Evolutionary conservation across 495 filamentous ascomycete genomes (phyloP), one percentile per base, ranked within the genome.

Genomic region (Aspergillus coremiiformis): DNA sequence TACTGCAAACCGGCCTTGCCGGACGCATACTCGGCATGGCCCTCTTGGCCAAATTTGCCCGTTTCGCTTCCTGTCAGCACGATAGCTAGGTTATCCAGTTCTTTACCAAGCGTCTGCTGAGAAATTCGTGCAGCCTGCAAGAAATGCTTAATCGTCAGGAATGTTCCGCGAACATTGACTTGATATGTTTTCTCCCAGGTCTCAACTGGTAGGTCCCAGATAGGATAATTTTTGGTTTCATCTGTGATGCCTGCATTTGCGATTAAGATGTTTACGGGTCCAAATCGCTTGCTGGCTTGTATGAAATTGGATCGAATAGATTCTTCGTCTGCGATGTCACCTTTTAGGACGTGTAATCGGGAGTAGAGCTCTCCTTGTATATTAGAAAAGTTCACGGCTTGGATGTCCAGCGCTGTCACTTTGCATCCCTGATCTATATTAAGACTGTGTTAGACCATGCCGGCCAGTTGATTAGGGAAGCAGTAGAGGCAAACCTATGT

Each of bases 131-230:
- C 73, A 3, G 62, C 46, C 19, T 64, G 66, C 8, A 83, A 66
- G 64, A 81, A 81, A 49, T 79, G 72, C 51, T 83, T 83, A 56
- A 81, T 78, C 21, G 76, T 76, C 0, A 83, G 66, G 56, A 80
- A 82, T 5, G 77, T 78, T 6, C 76, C 77, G 15, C 74, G 74
- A 12, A 74, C 63, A 50, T 80, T 80, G 27, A 62, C 64, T 11
- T 61, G 64, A 58, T 80, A 78, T 0, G 69, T 73, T 57, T 72
- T 69, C 39, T 81, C 76, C 78, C 77, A 82, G 1, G 70, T 60
- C 4, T 74, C 70, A 11, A 76, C 45, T 1, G 75, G 69, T 27
- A 80, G 62, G n/a, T 78, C 67, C 78, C 78, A 83, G 44, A 83
- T 77, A 3, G 67, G 72, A 41, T 71, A 71, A 11, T 67, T 52